Percentiles rank a stretch among this genome's conserved stretches.
Evolutionary conservation across 2,329 filamentous ascomycete genomes (phyloP).

Genomic region (Ophiosphaerella narmari): DNA sequence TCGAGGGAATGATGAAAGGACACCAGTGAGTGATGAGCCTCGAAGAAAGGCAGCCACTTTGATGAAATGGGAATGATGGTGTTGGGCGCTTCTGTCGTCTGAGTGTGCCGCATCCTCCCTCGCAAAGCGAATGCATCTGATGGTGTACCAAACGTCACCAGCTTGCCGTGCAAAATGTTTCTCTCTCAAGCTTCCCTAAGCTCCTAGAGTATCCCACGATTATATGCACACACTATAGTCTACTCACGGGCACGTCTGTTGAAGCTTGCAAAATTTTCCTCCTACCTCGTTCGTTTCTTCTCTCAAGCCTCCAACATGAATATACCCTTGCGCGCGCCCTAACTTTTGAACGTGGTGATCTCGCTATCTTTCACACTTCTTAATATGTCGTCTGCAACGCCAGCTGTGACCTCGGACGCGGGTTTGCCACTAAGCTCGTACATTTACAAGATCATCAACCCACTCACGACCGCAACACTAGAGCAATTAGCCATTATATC

Average conservation of each 20-base stretch:
- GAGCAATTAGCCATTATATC: constrained; percentile 63
- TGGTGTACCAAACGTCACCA: too few relatives aligned
- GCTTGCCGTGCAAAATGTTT: too few relatives aligned
- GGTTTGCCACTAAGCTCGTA: constrained; percentile 42
- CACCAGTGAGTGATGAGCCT: neutral
- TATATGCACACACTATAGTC: too few relatives aligned
- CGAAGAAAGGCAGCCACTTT: neutral
- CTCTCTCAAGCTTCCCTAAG: too few relatives aligned
- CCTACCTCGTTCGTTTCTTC: constrained; percentile 1
- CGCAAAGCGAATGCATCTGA: neutral
- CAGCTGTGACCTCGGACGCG: constrained; percentile 24
- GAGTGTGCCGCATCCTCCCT: neutral
- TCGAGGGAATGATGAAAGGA: neutral
- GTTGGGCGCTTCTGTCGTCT: too few relatives aligned
- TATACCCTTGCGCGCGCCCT: neutral
- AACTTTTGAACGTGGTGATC: neutral
- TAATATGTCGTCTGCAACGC: constrained; percentile 23
- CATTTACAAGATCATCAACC: constrained; percentile 45
- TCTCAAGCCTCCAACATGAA: neutral
- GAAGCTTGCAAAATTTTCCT: constrained; percentile 18
- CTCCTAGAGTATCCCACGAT: too few relatives aligned
- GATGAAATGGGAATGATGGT: neutral
- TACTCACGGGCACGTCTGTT: neutral
- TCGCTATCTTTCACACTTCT: neutral
- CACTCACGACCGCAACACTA: constrained; percentile 35